Evolutionary conservation across 2,329 filamentous ascomycete species (phyloP), one percentile per base, ranked within the genome.

Genomic region (Chaetomiaceae sp.): DNA sequence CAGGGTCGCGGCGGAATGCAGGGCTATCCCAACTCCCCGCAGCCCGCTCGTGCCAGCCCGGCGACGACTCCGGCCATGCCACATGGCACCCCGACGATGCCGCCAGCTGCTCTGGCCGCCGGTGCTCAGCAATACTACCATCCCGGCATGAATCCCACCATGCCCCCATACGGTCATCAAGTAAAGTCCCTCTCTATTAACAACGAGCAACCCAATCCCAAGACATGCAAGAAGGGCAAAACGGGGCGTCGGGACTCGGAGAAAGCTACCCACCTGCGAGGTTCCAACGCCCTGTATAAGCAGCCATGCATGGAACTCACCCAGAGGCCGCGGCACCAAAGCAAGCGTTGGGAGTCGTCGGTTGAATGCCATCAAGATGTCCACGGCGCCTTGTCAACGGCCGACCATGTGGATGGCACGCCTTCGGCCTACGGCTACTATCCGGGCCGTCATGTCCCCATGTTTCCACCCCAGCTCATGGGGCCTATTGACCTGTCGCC

Each of bases 51-150:
- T 61, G 69, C 75, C 52, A 84, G 84, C 70, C 78, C 85, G 52
- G 81, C 82, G 26, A 70, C 86, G 45, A 69, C 80, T 22, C 77
- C 77, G 46, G 80, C 81, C 29, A 75, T 84, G 58, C 82, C 60
- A 56, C 55, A 84, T 48, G 76, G 76, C 52, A 86, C 83, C 24
- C 83, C 86, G 52, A 80, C 84, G 69, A 82, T 82, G 81, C 76
- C 63, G 47, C 71, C 74, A 34, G 76, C 76, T 40, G 82, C 88
- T 65, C 76, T 85, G 39, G 85, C 74, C 48, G 74, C 76, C 49
- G 75, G 78, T 52, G 85, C 83, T 69, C 79, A 79, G 55, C 78
- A 78, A 50, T 71, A 71, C 56, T 73, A 72, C 59, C 74, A 73
- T 38, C 76, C 77, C 64, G 45, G 35, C 45, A 83, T 79, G 53